Evolutionary conservation across 768 basidiomycete species (phyloP), one percentile per base, ranked within the genome.

Genomic region (Phylloporus arenicola): DNA sequence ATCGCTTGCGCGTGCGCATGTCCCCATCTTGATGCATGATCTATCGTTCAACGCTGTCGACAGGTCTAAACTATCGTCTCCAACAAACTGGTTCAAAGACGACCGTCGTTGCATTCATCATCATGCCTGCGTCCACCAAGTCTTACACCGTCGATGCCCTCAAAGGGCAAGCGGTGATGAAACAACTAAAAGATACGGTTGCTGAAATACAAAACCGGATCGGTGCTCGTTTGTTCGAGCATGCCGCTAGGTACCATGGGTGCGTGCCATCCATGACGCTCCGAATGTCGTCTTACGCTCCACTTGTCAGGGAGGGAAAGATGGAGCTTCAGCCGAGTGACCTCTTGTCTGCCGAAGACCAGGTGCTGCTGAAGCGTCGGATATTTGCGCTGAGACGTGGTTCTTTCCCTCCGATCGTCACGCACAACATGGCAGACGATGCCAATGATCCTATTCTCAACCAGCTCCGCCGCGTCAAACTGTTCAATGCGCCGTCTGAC

Each of bases 361-460:
- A 90, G 66, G 85, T 98, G 16, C 76, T 93, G 16, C 79, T 99
- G 59, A 99, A 99, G 71, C 84, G 96, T 4, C 86, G 96, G 50
- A 95, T 94, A 54, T 95, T 96, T 64, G 96, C 96, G 6, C 81
- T 99, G 51, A 95, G 92, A 70, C 83, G 96, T 55, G 90, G 90
- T 72, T 83, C 89, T 11, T 81, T 93, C n/a, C 96, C 96, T 0
- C 91, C 96, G 1, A 80, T 99, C 38, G 87, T 86, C n/a, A 99
- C 96, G 14, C 96, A 99, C 74, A 99, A 99, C 72, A 98, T 98
- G 96, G 82, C 79, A 20, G 95, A 98, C 64, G 95, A 98, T 65
- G 72, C 80, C 29, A 85, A 71, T 59, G 96, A 99, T 64, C 96
- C 96, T 6, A 90, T 99, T 57, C 71, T 99, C 42, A 96, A 86